Evolutionary conservation across 1,284 basidiomycete genomes (phyloP), one percentile per base, ranked within the genome.

Genomic region (Cryptococcus wingfieldii): DNA sequence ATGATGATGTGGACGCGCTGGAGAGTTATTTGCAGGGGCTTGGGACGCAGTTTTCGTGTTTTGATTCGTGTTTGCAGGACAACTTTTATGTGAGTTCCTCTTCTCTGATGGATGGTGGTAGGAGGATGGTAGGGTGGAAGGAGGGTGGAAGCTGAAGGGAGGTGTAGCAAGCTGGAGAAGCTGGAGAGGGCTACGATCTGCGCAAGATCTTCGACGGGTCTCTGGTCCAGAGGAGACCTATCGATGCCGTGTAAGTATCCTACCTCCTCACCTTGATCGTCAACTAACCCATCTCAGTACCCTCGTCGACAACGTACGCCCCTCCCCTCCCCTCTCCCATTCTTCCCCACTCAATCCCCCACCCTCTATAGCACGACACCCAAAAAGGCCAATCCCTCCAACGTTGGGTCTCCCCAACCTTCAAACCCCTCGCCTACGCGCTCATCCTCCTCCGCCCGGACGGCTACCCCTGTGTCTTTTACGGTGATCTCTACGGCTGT

Each of bases 401-500:
- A 59, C 78, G 79, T 52, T 81, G 80, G 71, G 80, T 84, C 5
- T 77, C 78, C 5, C 70, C 81, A 0, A 69, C 72, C 50, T 84
- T 84, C 77, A 83, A 83, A 64, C 82, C 83, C 0, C 71, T 84
- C 5, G 82, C 82, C 2, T 96, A 97, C 74, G 84, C 91, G 1
- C 75, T 97, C 50, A 94, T 95, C 70, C 80, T 97, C 38, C 80
- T 96, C 42, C 84, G 91, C 58, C 79, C 81, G 19, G 81, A 84
- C 54, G 94, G 94, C n/a, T 86, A 93, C 74, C 94, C 94, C 82
- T 93, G 67, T 68, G 85, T 96, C 34, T 97, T 97, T 77, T 91
- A 91, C 61, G 92, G 92, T 8, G 94, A 97, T 75, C 71, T 95
- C 25, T 72, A 82, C 64, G 82, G 83, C 16, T 78, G 75, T 53